These are phyloP conservation scores for Ocimum tenuiflorum DNA, from an alignment of 257 asterid species.

Conservation along the genomic window DNA sequence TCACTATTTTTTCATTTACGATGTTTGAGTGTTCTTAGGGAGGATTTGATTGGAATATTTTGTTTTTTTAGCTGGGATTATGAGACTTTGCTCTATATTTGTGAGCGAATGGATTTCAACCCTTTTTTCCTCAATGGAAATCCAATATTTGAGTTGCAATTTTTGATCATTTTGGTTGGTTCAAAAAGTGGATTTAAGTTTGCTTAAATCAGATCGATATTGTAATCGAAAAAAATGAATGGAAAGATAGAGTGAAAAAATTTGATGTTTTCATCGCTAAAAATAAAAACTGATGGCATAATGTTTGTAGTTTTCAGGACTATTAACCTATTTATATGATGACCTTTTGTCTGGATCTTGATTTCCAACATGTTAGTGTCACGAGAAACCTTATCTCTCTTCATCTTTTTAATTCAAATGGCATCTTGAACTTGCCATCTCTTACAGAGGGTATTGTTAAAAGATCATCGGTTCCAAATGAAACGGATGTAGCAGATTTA, in stretches of 20 bases:
- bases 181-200: no score
- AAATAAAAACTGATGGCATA: not conserved
- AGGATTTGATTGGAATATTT: conserved; percentile 7
- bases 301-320: not conserved
- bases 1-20: not conserved
- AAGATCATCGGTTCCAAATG: not conserved
- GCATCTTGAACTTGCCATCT: not conserved
- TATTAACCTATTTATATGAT: not conserved
- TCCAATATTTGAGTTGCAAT: no score
- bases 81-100: not conserved
- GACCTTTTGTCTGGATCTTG: conserved; percentile 23
- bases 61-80: conserved; percentile 10
- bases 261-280: not conserved
- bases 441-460: no score
- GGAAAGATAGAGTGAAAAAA: not conserved
- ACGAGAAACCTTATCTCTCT: not conserved
- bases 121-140: not conserved
- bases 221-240: no score
- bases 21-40: not conserved
- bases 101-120: not conserved
- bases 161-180: not conserved
- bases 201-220: no score
- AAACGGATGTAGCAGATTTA: not conserved
- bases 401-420: conserved; percentile 8
- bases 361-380: conserved; percentile 25